Conservation (phyloP, 2,329 filamentous ascomycete genomes). For the Fusarium pseudograminearum region DNA sequence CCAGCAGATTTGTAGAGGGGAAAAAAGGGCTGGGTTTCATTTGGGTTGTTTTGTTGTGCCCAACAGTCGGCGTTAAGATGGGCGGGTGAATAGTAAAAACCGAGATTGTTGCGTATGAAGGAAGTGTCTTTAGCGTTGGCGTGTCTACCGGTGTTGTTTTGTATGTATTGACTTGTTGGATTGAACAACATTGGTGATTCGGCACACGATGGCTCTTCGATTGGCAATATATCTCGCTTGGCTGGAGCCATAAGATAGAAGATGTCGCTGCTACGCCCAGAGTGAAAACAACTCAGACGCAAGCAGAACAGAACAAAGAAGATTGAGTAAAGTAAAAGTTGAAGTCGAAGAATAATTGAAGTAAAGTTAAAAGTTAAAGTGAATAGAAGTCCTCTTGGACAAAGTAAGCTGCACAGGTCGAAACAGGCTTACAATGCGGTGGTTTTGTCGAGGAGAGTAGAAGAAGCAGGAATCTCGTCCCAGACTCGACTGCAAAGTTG, state of each 20-base stretch:
- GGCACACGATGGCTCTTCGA: neutral
- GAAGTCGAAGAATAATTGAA: neutral
- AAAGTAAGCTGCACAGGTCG: constrained; percentile 16
- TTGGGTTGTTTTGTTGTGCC: constrained; percentile 34
- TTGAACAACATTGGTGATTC: neutral
- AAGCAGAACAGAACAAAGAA: constrained; percentile 4
- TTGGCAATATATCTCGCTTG: constrained; percentile 21
- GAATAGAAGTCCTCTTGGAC: constrained; percentile 24
- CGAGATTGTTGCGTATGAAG: constrained; percentile 6
- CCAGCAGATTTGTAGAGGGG: neutral
- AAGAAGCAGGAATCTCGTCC: constrained; percentile 27
- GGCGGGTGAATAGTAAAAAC: constrained; percentile 31
- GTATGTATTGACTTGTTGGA: too few species aligned
- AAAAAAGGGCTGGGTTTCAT: constrained; percentile 19
- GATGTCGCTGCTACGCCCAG: constrained; percentile 16
- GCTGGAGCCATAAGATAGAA: constrained; percentile 27
- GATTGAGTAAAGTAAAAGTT: constrained; percentile 18
- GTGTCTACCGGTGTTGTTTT: neutral
- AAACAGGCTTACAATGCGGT: constrained; percentile 19
- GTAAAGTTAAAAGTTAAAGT: neutral
- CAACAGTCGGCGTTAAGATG: constrained; percentile 49
- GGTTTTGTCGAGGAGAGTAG: constrained; percentile 13
- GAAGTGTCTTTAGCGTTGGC: constrained; percentile 13
- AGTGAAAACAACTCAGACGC: neutral
- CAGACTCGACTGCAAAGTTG: constrained; percentile 38